Evolutionary conservation across 371 early-diverging fungal species (phyloP).

Genomic region (Capillidium heterosporum): DNA sequence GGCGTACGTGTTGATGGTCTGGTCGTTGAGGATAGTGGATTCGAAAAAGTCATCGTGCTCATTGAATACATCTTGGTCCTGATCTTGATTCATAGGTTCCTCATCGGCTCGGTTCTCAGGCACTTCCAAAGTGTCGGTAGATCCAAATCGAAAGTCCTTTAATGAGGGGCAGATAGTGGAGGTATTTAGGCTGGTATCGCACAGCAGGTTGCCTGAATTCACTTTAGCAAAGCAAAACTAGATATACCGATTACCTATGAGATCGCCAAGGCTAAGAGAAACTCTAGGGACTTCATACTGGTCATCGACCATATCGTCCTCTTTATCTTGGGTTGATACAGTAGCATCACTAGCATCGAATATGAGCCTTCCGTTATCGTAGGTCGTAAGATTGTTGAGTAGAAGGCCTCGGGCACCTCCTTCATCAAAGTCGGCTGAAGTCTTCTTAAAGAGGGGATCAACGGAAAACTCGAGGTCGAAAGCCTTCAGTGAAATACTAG

Average conservation of each 20-base stretch:
- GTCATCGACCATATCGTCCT: not conserved
- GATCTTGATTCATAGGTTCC: constrained; percentile 12
- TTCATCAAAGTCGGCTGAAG: constrained; percentile 94
- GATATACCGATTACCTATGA: not conserved
- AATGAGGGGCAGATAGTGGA: not conserved
- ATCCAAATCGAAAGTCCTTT: constrained; percentile 7
- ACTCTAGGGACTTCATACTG: too few species aligned
- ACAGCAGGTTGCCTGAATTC: not conserved
- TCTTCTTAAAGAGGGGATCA: constrained; percentile 95
- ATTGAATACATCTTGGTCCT: constrained; percentile 13
- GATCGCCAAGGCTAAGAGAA: not conserved
- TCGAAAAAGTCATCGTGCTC: not conserved
- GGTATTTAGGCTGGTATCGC: not conserved
- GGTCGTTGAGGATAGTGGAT: too few species aligned
- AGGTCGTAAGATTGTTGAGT: constrained; percentile 66
- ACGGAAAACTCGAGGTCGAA: constrained; percentile 83
- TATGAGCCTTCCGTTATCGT: constrained; percentile 67
- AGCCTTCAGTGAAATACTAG: constrained; percentile 57
- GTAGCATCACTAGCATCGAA: constrained; percentile 83
- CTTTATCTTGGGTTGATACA: not conserved
- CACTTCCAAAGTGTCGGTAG: constrained; percentile 2
- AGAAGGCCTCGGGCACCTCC: constrained; percentile 90
- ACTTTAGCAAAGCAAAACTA: not conserved
- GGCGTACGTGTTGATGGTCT: not conserved
- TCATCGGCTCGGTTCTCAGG: not conserved